phyloP scores from a whole-genome alignment of 2,329 filamentous ascomycete genomes.

The Scytalidium sp. region DNA sequence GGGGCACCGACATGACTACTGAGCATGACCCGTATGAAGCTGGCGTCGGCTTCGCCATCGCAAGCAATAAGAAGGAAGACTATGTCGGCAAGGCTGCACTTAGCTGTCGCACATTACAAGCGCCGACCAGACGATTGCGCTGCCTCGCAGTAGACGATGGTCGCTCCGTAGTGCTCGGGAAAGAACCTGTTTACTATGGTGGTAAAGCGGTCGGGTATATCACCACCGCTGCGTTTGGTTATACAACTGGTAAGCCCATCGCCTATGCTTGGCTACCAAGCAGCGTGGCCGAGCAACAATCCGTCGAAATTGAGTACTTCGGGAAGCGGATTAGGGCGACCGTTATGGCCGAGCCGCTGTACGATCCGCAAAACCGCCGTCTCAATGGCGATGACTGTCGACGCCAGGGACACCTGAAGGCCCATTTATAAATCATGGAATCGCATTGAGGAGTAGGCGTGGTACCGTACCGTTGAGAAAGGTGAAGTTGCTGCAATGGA shows the following conservation, averaged over 20 bases:
- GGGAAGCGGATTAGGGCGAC: constrained; percentile 44
- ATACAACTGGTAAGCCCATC: constrained; percentile 54
- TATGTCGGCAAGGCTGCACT: constrained; percentile 53
- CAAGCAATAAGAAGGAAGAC: constrained; percentile 37
- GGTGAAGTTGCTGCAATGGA: no score
- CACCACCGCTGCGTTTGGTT: constrained; percentile 59
- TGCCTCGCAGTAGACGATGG: constrained; percentile 56
- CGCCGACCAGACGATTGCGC: constrained; percentile 37
- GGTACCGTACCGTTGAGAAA: no score
- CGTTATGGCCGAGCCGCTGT: constrained; percentile 47
- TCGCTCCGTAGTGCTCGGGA: constrained; percentile 54
- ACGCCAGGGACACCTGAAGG: not conserved
- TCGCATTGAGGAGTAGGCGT: no score
- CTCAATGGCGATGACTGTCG: constrained; percentile 14
- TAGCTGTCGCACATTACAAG: constrained; percentile 16
- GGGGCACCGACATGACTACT: constrained; percentile 55
- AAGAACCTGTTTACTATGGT: constrained; percentile 55
- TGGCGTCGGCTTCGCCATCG: constrained; percentile 49
- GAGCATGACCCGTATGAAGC: constrained; percentile 61
- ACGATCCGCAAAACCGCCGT: constrained; percentile 38
- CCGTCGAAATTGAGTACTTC: not conserved
- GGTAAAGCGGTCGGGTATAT: constrained; percentile 52
- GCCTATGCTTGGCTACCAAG: constrained; percentile 56
- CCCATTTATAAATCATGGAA: not conserved
- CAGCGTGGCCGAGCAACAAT: constrained; percentile 40